Percentiles rank a stretch among this genome's conserved stretches.
phyloP scores from a whole-genome alignment of 176 grass and related monocot species.

The Bolboschoenus planiculmis region DNA sequence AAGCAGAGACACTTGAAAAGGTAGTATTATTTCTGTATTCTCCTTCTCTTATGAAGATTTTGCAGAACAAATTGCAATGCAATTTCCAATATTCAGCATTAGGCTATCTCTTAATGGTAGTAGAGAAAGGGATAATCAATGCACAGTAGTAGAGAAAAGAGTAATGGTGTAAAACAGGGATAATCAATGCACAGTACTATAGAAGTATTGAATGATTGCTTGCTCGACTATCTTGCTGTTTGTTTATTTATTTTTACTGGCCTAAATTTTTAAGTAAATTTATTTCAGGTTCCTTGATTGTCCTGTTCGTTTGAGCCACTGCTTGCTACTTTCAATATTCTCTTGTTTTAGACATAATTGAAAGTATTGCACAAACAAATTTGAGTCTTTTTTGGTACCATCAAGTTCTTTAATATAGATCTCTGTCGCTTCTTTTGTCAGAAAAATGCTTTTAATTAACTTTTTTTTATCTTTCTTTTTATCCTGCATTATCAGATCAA shows the following conservation, averaged over 20 bases:
- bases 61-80: background rate
- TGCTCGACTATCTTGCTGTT: background rate
- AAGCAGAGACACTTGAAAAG: background rate
- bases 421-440: background rate
- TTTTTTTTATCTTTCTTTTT: background rate
- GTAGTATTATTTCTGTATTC: background rate
- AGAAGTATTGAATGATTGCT: background rate
- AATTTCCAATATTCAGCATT: background rate
- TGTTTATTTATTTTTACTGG: too few species aligned
- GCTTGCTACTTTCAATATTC: too few species aligned
- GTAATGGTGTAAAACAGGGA: background rate
- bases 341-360: background rate
- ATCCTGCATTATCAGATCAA: background rate
- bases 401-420: background rate
- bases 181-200: background rate
- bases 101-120: background rate
- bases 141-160: background rate
- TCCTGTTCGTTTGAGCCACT: background rate
- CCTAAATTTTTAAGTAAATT: background rate
- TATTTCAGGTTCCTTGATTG: background rate
- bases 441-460: background rate
- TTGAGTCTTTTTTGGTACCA: background rate
- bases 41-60: background rate
- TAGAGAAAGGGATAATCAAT: background rate
- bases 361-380: background rate